Base-by-base conservation (phyloP, 2,329 filamentous ascomycete genomes). In the Fusarium metavorans region DNA sequence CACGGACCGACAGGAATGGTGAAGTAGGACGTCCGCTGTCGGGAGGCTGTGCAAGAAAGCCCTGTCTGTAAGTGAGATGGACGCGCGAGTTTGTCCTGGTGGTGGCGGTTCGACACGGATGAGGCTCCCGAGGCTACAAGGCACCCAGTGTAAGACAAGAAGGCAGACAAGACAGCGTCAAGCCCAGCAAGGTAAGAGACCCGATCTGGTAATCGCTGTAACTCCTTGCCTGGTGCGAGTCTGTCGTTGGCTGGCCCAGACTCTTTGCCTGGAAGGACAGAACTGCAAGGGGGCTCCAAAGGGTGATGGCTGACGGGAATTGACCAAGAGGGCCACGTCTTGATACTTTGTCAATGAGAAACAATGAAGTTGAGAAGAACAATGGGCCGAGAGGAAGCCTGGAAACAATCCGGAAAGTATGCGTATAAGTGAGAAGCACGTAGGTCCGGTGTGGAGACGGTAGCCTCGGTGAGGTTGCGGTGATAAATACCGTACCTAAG, bases 1-100 rank as follows among this genome's bases (percentile, higher is more conserved):
- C 23, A 25, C n/a, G 56, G 23, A 58, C 41, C 32, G 62, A 59
- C 70, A 58, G 68, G 34, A 63, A 62, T 54, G 68, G 32, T 30
- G 50, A 58, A 69, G 23, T 57, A 34, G 54, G 41, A 9, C 43
- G 37, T 41, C 35, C 14, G 35, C 35, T 60, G 35, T 34, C 25
- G 45, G 8, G 70, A 41, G 61, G 64, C 34, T 64, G 45, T 73
- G 65, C 54, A 73, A 72, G 72, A 64, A 52, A 65, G 32, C 45
- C 52, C 68, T 62, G 67, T 52, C 48, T 23, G 43, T 48, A 27
- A 45, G 16, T 64, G 45, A 72, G 64, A 69, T 50, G 64, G 68
- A 39, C 48, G 45, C 45, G 64, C 56, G 50, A 66, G 13, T 48
- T 45, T 66, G 66, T 34, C 58, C 41, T 20, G 32, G 57, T 41